Evolutionary conservation across 176 grass and related monocot species (phyloP), one percentile per base, ranked within the genome.

Genomic region (Puya raimondii): DNA sequence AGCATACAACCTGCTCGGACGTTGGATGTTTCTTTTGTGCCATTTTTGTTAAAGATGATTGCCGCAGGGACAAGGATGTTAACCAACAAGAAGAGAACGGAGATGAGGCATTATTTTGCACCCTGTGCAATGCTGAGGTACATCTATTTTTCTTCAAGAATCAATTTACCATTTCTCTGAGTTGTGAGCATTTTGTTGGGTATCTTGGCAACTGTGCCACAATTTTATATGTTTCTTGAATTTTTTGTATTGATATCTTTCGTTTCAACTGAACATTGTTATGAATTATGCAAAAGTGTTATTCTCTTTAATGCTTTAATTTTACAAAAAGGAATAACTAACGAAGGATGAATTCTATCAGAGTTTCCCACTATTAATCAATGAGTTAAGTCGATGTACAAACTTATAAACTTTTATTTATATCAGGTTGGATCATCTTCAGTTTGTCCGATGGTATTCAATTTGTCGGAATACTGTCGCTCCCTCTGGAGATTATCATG

Each of bases 91-190:
- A 27, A 50, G 13, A 18, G 11, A 27, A 23, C 47, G 61, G 10
- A 51, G 72, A 74, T 74, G 72, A 74, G 47, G 59, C 72, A 74
- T 50, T 74, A 64, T 74, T 65, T 74, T 74, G 72, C 72, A 74
- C 72, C 10, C 42, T 74, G 21, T 74, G 72, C 20, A 74, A 74
- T 65, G 59, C 72, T 10, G 72, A 74, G 72, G 72, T 74, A 61
- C 16, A 18, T 61, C 52, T 61, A 18, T 2, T 18, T 61, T 59
- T 22, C 10, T 61, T 18, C 56, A 21, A 18, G 9, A 22, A 9
- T 61, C 16, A 61, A 61, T 61, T n/a, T 2, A 61, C 14, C 21
- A 18, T 6, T 61, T 61, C 56, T 61, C 21, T 4, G 21, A 10
- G 15, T 22, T 61, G 56, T 21, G 17, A 61, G 7, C 16, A 18